phyloP scores from a whole-genome alignment of 768 basidiomycete genomes.

The Peribolospora baueri region DNA sequence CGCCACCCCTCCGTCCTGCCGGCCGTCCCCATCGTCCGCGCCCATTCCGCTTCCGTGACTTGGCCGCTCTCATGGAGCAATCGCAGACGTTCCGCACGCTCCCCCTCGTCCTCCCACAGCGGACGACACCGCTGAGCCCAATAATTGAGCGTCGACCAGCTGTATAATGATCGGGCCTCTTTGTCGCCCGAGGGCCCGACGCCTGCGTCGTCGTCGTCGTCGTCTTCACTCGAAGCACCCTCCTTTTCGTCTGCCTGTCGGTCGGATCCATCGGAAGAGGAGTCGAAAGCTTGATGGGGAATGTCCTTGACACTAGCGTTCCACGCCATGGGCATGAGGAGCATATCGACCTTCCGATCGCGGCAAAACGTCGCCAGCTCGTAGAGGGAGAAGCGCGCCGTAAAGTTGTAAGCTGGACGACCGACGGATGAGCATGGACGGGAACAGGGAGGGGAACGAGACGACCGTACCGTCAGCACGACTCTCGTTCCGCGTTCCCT shows the following conservation, averaged over 20 bases:
- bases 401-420: constrained; percentile 1
- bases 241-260: background rate
- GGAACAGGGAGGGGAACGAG: background rate
- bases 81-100: too few relatives aligned
- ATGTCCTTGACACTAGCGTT: background rate
- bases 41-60: too few relatives aligned
- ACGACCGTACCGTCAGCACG: too few relatives aligned
- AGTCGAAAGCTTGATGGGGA: too few relatives aligned
- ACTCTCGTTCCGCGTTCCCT: too few relatives aligned
- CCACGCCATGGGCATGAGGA: constrained; percentile 8
- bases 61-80: too few relatives aligned
- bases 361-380: constrained; percentile 6
- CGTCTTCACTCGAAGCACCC: background rate
- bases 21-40: too few relatives aligned
- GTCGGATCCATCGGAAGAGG: background rate
- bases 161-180: background rate
- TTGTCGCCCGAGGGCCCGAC: background rate
- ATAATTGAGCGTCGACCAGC: constrained; percentile 7
- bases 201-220: background rate
- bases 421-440: background rate
- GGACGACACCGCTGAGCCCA: constrained; percentile 8
- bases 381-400: constrained; percentile 4
- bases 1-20: too few relatives aligned
- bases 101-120: constrained; percentile 4
- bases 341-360: constrained; percentile 1